Evolutionary conservation across 192 early-diverging fungal genomes (phyloP).

Genomic region (Podila epicladia): DNA sequence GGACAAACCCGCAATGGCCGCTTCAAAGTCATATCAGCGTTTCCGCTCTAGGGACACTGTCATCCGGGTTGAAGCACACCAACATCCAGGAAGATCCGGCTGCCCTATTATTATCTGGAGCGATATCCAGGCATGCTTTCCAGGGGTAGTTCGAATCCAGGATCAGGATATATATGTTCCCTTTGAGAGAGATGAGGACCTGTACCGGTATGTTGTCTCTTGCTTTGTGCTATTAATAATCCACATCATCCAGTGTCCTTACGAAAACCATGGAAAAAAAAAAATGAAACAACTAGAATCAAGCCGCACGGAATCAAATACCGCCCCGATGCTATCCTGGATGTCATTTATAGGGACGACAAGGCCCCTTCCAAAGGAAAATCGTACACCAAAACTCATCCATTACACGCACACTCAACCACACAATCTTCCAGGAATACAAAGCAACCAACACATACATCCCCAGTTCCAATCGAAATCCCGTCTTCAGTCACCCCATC

Average conservation of each 20-base stretch:
- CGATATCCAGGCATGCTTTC: slow-evolving; percentile 40
- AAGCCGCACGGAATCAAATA: slow-evolving; percentile 37
- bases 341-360: slow-evolving; percentile 14
- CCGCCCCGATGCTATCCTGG: slow-evolving; percentile 18
- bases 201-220: slow-evolving; percentile 24
- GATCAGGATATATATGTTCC: slow-evolving; percentile 18
- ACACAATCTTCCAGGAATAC: too few relatives aligned
- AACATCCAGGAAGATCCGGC: slow-evolving; percentile 3
- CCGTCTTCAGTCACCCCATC: background rate
- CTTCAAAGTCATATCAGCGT: background rate
- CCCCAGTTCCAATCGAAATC: background rate
- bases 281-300: background rate
- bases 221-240: background rate
- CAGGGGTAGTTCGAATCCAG: slow-evolving; percentile 20
- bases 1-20: background rate
- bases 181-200: slow-evolving; percentile 13
- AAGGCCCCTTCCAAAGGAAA: background rate
- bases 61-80: slow-evolving; percentile 1
- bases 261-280: background rate
- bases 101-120: slow-evolving; percentile 29
- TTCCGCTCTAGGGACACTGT: background rate
- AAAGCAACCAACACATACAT: background rate
- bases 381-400: background rate
- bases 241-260: background rate
- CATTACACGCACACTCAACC: too few relatives aligned